Conservation (phyloP, 2,329 filamentous ascomycete genomes). For the Venturia carpophila region DNA sequence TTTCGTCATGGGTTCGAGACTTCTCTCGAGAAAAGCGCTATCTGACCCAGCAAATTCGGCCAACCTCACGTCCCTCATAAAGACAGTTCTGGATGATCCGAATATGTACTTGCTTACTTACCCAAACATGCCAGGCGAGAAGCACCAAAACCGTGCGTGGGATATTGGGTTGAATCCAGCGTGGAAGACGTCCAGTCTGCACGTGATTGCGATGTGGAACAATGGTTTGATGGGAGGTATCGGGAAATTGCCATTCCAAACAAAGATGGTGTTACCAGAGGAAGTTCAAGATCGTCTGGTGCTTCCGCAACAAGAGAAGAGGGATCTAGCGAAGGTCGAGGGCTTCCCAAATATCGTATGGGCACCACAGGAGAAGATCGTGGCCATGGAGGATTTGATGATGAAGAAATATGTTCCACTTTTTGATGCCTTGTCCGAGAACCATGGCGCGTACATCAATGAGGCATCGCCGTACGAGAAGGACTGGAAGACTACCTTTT, state of each 20-base stretch:
- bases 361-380: neutral
- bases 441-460: slow-evolving; percentile 17
- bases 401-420: slow-evolving; percentile 10
- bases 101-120: slow-evolving; percentile 10
- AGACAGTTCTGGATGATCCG: neutral
- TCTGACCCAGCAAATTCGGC: slow-evolving; percentile 6
- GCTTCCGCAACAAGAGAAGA: neutral
- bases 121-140: slow-evolving; percentile 14
- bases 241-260: slow-evolving; percentile 1
- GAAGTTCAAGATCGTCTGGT: neutral
- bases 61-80: neutral
- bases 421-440: slow-evolving; percentile 11
- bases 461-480: slow-evolving; percentile 16
- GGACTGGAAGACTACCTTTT: slow-evolving; percentile 19
- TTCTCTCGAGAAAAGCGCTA: slow-evolving; percentile 10
- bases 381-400: neutral
- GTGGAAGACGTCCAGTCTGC: slow-evolving; percentile 9
- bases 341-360: neutral
- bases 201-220: slow-evolving; percentile 6
- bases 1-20: slow-evolving; percentile 12
- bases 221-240: neutral
- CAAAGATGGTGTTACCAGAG: neutral
- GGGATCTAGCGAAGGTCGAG: neutral
- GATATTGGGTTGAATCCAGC: slow-evolving; percentile 17
- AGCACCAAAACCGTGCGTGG: slow-evolving; percentile 5